A percentile compares a stretch with the other conserved stretches of the same genome.
Conservation (phyloP, 176 grass and related monocot species). For the Triticum dicoccoides region DNA sequence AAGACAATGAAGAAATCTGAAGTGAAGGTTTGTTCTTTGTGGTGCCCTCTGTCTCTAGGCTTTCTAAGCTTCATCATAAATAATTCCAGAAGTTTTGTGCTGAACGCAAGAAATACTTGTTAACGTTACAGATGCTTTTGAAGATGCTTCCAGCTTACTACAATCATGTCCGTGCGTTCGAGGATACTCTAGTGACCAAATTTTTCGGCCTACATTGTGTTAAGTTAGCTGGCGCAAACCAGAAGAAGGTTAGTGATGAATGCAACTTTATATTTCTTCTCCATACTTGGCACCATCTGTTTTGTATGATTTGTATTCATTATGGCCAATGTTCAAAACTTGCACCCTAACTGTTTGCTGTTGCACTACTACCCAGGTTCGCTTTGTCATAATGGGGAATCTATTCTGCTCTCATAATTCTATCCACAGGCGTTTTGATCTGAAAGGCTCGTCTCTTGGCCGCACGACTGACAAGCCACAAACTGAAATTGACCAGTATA, state of each 20-base stretch:
- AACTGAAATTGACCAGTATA: constrained; percentile 89
- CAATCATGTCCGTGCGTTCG: constrained; percentile 82
- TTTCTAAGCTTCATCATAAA: constrained; percentile 15
- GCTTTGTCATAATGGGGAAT: constrained; percentile 99
- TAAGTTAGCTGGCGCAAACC: constrained; percentile 81
- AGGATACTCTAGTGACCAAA: constrained; percentile 90
- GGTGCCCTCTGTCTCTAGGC: neutral
- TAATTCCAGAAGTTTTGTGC: neutral
- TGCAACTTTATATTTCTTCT: constrained; percentile 19
- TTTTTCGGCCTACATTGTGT: constrained; percentile 98
- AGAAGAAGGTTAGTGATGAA: constrained; percentile 82
- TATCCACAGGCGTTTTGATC: constrained; percentile 94
- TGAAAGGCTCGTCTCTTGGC: constrained; percentile 98
- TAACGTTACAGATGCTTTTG: constrained; percentile 66
- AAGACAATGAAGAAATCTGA: constrained; percentile 99
- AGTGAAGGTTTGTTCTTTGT: constrained; percentile 79
- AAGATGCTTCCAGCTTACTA: constrained; percentile 99
- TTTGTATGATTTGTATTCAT: neutral
- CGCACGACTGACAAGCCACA: constrained; percentile 85
- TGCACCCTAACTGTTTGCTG: constrained; percentile 25
- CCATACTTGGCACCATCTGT: neutral
- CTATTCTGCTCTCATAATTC: constrained; percentile 79
- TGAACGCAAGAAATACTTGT: constrained; percentile 15
- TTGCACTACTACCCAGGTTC: constrained; percentile 55
- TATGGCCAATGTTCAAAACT: neutral